Percentiles rank a stretch among this genome's conserved stretches.
phyloP scores from a whole-genome alignment of 2,329 filamentous ascomycete genomes.

The Diaporthe citriasiana region DNA sequence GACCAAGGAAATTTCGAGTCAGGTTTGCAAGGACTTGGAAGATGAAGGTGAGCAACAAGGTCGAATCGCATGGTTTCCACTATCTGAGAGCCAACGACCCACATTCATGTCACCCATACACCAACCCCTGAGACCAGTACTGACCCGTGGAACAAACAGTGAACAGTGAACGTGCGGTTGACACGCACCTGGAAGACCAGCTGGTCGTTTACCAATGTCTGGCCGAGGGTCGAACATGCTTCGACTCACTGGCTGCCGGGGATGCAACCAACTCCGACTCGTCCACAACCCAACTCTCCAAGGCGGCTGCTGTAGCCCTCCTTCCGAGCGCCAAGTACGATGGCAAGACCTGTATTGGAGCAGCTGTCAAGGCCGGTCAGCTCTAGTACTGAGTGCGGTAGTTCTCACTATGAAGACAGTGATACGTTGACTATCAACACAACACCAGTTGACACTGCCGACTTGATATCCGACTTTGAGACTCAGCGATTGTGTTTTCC shows the following conservation, averaged over 20 bases:
- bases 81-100: no score
- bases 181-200: conserved; percentile 73
- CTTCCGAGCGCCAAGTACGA: conserved; percentile 27
- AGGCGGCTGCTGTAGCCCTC: conserved; percentile 24
- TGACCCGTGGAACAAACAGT: conserved; percentile 44
- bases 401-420: neutral
- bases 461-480: neutral
- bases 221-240: conserved; percentile 66
- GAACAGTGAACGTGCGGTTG: conserved; percentile 61
- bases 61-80: neutral
- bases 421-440: neutral
- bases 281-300: conserved; percentile 28
- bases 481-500: neutral
- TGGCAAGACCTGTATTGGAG: conserved; percentile 36
- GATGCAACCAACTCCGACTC: conserved; percentile 25
- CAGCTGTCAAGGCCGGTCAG: conserved; percentile 25
- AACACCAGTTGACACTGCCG: neutral
- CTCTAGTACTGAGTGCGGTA: neutral
- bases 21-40: conserved; percentile 61
- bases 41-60: conserved; percentile 52
- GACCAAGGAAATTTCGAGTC: conserved; percentile 57
- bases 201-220: conserved; percentile 72
- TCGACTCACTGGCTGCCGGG: conserved; percentile 49
- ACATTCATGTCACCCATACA: neutral
- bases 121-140: neutral